A percentile compares a stretch with the other conserved stretches of the same genome.
Evolutionary conservation across 83 land plant species (phyloP).

Genomic region (Diphasiastrum complanatum): DNA sequence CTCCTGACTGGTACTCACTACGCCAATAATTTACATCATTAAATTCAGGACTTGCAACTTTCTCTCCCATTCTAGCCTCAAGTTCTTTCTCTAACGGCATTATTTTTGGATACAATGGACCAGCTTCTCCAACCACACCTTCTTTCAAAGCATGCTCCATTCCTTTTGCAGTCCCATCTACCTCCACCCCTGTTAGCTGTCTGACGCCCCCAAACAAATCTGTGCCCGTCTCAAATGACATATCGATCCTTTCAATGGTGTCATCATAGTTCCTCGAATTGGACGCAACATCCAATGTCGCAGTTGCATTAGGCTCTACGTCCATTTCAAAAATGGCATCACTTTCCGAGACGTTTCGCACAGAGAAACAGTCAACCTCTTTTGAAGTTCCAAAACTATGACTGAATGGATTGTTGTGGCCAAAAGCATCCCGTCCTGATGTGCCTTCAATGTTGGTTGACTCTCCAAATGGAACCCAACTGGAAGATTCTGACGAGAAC

Average conservation of each 20-base stretch:
- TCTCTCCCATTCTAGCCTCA: background rate
- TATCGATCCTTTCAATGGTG: constrained; percentile 1
- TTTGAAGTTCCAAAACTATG: no score
- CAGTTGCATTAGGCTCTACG: no score
- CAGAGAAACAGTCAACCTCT: no score
- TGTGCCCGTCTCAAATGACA: background rate
- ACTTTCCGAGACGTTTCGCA: no score
- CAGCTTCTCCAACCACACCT: constrained; percentile 39
- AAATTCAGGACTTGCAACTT: constrained; percentile 16
- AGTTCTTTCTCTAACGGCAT: background rate
- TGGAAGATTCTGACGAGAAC: background rate
- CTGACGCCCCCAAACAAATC: constrained; percentile 2
- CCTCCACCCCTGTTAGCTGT: constrained; percentile 27
- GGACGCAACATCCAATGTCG: constrained; percentile 4
- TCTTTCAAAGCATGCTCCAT: constrained; percentile 37
- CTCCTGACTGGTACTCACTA: constrained; percentile 28
- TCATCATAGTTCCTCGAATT: constrained; percentile 13
- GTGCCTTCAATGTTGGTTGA: background rate
- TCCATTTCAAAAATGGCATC: no score
- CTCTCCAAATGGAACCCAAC: no score
- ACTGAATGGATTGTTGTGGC: constrained; percentile 21
- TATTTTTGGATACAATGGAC: constrained; percentile 17
- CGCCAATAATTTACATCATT: constrained; percentile 39
- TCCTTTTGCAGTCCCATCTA: constrained; percentile 29
- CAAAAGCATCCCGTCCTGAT: background rate